Evolutionary conservation across 176 grass and related monocot genomes (phyloP).

Genomic region (Typha latifolia): DNA sequence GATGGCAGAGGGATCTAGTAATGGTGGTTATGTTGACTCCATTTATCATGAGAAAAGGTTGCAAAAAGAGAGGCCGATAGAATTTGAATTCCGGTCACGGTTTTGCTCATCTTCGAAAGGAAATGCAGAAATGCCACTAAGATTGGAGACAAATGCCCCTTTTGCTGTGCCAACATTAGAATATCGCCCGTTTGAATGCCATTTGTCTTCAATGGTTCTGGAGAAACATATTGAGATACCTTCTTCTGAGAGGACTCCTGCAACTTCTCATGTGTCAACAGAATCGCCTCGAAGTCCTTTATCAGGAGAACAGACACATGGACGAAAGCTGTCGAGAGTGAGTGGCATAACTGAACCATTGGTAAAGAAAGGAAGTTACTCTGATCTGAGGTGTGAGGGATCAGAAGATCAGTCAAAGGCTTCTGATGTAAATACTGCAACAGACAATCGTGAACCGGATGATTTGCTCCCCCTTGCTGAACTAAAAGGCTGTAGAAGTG

Average conservation of each 20-base stretch:
- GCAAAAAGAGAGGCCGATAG: not conserved
- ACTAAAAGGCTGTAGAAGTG: no score
- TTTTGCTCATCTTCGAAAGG: not conserved
- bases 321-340: slow-evolving; percentile 5
- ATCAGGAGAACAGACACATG: slow-evolving; percentile 1
- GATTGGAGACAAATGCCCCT: slow-evolving; percentile 18
- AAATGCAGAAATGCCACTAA: slow-evolving; percentile 9
- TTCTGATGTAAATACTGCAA: slow-evolving; percentile 3
- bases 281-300: slow-evolving; percentile 18
- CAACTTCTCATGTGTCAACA: not conserved
- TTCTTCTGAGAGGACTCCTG: not conserved
- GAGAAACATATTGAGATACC: slow-evolving; percentile 21
- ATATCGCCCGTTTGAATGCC: not conserved
- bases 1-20: slow-evolving; percentile 21
- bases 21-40: slow-evolving; percentile 14
- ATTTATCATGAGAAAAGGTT: slow-evolving; percentile 17
- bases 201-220: not conserved
- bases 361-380: slow-evolving; percentile 9
- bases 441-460: slow-evolving; percentile 12
- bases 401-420: slow-evolving; percentile 20
- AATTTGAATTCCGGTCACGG: not conserved
- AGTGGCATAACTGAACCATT: slow-evolving; percentile 17
- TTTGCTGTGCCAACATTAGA: slow-evolving; percentile 14
- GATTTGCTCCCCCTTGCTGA: slow-evolving; percentile 6
- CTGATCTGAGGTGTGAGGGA: slow-evolving; percentile 7